Evolutionary conservation across 352 stramenopile genomes (phyloP).

Genomic region (Phytophthora boehmeriae): DNA sequence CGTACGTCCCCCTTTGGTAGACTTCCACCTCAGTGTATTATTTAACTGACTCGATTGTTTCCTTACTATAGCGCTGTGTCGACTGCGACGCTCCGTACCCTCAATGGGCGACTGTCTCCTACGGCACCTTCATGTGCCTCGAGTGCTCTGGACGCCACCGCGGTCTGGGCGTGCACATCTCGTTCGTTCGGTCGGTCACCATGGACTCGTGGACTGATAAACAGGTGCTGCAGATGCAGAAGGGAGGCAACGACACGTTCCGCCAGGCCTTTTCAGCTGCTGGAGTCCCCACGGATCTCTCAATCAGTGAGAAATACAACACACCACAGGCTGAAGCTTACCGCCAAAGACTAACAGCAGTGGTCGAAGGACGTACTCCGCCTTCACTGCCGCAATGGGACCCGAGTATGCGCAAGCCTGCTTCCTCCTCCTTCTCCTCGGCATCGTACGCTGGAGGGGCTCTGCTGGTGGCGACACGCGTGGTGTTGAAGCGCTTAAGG

Average conservation of each 20-base stretch:
- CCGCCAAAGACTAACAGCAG: slow-evolving; percentile 57
- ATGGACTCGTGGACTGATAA: slow-evolving; percentile 91
- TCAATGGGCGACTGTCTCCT: slow-evolving; percentile 94
- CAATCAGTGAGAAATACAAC: slow-evolving; percentile 87
- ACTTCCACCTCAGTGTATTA: slow-evolving; percentile 1
- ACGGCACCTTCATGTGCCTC: slow-evolving; percentile 96
- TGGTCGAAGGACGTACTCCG: slow-evolving; percentile 63
- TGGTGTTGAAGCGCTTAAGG: slow-evolving; percentile 84
- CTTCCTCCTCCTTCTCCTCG: slow-evolving; percentile 46
- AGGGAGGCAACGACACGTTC: slow-evolving; percentile 79
- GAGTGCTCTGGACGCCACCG: slow-evolving; percentile 94
- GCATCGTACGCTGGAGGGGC: slow-evolving; percentile 28
- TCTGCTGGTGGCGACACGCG: slow-evolving; percentile 50
- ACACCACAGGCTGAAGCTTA: slow-evolving; percentile 82
- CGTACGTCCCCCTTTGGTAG: slow-evolving; percentile 55
- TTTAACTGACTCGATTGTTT: background rate
- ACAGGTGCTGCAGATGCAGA: slow-evolving; percentile 87
- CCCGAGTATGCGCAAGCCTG: slow-evolving; percentile 43
- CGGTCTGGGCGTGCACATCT: slow-evolving; percentile 92
- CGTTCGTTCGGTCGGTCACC: slow-evolving; percentile 90
- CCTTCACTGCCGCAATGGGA: slow-evolving; percentile 73
- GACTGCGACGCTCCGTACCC: slow-evolving; percentile 95
- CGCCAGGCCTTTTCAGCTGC: slow-evolving; percentile 61
- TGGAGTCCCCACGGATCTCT: slow-evolving; percentile 74
- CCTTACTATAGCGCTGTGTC: slow-evolving; percentile 79